Base-by-base conservation (phyloP, 148 eudicot species). In the Spergularia marina region DNA sequence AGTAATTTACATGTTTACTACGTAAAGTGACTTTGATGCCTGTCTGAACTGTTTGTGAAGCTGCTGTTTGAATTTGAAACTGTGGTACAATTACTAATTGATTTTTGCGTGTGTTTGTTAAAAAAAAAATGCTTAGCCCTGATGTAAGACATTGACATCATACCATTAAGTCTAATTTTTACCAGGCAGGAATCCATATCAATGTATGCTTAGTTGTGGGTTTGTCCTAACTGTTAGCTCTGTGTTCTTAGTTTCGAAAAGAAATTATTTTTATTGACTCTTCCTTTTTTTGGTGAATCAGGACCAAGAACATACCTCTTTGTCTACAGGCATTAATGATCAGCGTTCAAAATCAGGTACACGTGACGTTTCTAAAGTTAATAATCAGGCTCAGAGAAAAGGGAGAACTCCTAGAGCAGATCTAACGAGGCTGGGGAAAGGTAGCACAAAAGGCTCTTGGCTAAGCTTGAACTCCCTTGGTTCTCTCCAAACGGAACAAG, bases 401-500 rank as follows among this genome's bases (percentile, higher is more conserved):
- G 75, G 72, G 18, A 63, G 23, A 57, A 40, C 75, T 9, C 49
- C 63, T 55, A 74, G 14, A 66, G 68, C 68, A 21, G 83, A 63
- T 41, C 44, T 54, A 70, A 53, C 44, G 11, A 76, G 56, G n/a
- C 52, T 76, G 44, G 81, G 65, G 60, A 83, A 81, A 55, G 77
- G 76, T 75, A 77, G 47, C 39, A 21, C 75, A 17, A 73, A 82
- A 53, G 83, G 82, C 64, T 61, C 82, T 47, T 76, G 85, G 83
- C 68, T 86, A 80, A 88, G 87, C 78, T 76, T 88, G 80, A 88
- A 79, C 78, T 84, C 89, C 12, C 80, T 21, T 36, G 84, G 51
- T 25, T 75, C 76, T 80, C 60, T 51, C 72, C 16, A 25, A 47
- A 15, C 65, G 6, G 73, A 56, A 75, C 75, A 63, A 68, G 47